Percentiles rank a stretch among this genome's conserved stretches.
phyloP scores from a whole-genome alignment of 805 yeast species.

The Saccharomycopsis lassenensis region DNA sequence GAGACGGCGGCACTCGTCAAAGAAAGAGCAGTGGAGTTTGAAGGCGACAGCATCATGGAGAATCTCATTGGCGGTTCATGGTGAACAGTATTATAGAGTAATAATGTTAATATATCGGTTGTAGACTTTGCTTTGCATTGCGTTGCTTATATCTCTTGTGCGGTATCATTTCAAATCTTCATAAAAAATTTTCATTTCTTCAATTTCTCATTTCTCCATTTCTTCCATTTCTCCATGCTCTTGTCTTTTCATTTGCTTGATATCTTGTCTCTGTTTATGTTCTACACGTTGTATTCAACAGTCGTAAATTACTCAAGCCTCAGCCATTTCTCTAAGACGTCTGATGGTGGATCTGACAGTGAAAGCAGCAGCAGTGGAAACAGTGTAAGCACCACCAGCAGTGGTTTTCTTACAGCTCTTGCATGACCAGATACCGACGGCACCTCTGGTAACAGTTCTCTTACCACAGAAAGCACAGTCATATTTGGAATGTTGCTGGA shows the following conservation, averaged over 20 bases:
- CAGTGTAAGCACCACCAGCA: conserved; percentile 99
- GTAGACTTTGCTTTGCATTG: not conserved
- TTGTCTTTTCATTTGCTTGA: not conserved
- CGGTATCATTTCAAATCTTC: not conserved
- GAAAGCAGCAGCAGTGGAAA: conserved; percentile 99
- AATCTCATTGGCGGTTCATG: conserved; percentile 1
- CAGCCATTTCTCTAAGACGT: conserved; percentile 99
- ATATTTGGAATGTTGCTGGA: conserved; percentile 97
- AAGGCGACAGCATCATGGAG: conserved; percentile 8
- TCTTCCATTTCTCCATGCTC: not conserved
- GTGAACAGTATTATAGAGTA: too few species aligned
- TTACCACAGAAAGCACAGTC: conserved; percentile 99
- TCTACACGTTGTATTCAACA: not conserved
- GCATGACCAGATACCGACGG: conserved; percentile 99
- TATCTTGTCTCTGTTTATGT: not conserved
- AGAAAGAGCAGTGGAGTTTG: conserved; percentile 3
- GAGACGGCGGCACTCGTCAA: conserved; percentile 9
- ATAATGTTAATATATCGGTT: not conserved
- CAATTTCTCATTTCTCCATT: not conserved
- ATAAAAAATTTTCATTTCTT: not conserved
- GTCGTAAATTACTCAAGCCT: conserved; percentile 60
- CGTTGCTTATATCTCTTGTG: not conserved
- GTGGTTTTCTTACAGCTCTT: conserved; percentile 89
- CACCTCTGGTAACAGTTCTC: conserved; percentile 94
- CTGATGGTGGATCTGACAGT: conserved; percentile 99